These are phyloP conservation scores for Globisporangium paroecandrum DNA, from an alignment of 352 stramenopile species.

Conservation along the genomic window DNA sequence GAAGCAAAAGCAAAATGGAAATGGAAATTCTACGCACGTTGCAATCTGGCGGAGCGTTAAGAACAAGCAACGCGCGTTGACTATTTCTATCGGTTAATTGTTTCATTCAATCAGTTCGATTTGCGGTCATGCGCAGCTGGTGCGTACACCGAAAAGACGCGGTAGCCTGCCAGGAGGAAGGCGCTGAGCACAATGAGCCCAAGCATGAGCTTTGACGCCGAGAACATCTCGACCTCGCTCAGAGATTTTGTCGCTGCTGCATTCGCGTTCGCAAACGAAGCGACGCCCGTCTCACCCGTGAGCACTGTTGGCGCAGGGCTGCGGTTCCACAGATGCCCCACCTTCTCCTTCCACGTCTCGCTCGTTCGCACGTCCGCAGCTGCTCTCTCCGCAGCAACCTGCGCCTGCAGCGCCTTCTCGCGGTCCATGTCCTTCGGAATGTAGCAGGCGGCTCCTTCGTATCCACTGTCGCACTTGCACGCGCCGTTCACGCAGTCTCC, in stretches of 20 bases:
- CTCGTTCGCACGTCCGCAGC: conserved; percentile 22
- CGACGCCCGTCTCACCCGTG: not conserved
- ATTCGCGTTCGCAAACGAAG: not conserved
- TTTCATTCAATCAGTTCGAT: conserved; percentile 23
- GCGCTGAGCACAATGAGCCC: conserved; percentile 37
- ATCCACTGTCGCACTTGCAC: conserved; percentile 69
- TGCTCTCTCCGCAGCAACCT: conserved; percentile 23
- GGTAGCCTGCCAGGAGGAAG: conserved; percentile 44
- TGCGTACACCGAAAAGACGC: conserved; percentile 26
- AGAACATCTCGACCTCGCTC: conserved; percentile 26
- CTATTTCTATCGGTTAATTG: conserved; percentile 10
- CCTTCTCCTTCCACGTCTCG: conserved; percentile 63
- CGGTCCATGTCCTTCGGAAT: conserved; percentile 57
- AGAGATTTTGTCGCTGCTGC: conserved; percentile 7
- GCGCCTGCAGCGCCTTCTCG: conserved; percentile 24
- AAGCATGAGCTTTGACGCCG: conserved; percentile 36
- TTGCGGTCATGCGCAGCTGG: conserved; percentile 21
- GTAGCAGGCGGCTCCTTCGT: conserved; percentile 81
- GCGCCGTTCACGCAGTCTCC: conserved; percentile 80
- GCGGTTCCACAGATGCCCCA: conserved; percentile 58
- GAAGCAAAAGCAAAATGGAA: not conserved
- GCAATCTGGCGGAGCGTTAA: not conserved
- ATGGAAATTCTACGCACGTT: not conserved
- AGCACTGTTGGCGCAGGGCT: conserved; percentile 19
- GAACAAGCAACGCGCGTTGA: not conserved